Evolutionary conservation across 345 rosid species (phyloP).

Genomic region (Eucalyptus tenuipes): DNA sequence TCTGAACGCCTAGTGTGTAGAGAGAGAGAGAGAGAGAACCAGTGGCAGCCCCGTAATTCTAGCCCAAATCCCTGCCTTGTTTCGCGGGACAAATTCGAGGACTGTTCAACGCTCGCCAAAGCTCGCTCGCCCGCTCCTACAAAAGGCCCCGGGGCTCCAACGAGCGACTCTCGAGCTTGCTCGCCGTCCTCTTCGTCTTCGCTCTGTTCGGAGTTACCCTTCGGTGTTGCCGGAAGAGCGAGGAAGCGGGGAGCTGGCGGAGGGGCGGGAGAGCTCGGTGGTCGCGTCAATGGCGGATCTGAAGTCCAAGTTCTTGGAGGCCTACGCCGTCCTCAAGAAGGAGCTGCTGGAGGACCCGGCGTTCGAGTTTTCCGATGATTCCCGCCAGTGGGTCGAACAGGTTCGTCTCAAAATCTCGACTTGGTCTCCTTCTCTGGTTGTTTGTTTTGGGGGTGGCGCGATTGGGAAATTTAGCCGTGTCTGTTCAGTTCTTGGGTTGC

Average conservation of each 20-base stretch:
- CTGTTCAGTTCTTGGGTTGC: not conserved
- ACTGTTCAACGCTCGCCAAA: not conserved
- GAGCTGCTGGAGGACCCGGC: constrained; percentile 78
- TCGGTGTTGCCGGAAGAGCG: not conserved
- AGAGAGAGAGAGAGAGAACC: not conserved
- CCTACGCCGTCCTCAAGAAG: constrained; percentile 44
- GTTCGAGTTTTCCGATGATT: constrained; percentile 64
- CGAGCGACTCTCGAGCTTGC: not conserved
- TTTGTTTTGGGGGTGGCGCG: not conserved
- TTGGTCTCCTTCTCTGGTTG: not conserved
- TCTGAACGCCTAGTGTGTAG: not conserved
- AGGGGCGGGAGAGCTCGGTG: not conserved
- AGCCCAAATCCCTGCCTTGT: not conserved
- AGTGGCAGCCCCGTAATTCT: not conserved
- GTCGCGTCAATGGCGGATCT: constrained; percentile 54
- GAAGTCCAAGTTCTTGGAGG: constrained; percentile 48
- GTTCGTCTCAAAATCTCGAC: constrained; percentile 8
- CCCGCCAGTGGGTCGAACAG: constrained; percentile 74
- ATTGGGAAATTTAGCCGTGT: not conserved
- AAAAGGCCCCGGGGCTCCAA: not conserved
- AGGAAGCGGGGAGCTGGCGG: not conserved
- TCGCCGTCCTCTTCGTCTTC: not conserved
- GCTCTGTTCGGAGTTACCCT: not conserved
- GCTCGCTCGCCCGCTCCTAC: not conserved
- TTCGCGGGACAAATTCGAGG: not conserved